phyloP scores from a whole-genome alignment of 2,329 filamentous ascomycete genomes.

The Chaetomiaceae sp. region DNA sequence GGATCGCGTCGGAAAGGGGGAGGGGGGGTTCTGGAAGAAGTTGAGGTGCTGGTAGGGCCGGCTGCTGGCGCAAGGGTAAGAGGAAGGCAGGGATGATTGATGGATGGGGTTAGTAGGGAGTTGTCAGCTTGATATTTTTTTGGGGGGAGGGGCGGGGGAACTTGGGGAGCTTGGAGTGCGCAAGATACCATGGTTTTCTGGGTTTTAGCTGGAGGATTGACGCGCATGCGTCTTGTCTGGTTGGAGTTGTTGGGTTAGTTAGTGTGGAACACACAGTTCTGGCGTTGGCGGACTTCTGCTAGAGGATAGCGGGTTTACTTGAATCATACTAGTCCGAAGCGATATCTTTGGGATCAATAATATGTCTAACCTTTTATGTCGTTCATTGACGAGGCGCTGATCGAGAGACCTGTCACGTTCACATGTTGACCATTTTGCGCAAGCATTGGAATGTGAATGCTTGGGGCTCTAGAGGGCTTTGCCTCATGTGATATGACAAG shows the following conservation, averaged over 20 bases:
- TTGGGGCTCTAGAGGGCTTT: too few species aligned
- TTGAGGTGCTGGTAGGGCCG: constrained; percentile 50
- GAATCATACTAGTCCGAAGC: not conserved
- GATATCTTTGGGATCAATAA: too few species aligned
- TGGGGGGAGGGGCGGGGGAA: not conserved
- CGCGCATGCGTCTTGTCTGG: not conserved
- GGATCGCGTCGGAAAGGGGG: constrained; percentile 39
- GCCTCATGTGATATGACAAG: too few species aligned
- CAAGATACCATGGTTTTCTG: constrained; percentile 4
- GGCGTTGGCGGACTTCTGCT: not conserved
- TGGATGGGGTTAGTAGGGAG: not conserved
- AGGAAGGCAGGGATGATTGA: not conserved
- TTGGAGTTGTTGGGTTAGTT: not conserved
- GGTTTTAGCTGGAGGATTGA: not conserved
- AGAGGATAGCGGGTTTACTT: not conserved
- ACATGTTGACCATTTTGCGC: too few species aligned
- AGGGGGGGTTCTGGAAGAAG: constrained; percentile 51
- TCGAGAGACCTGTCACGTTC: too few species aligned
- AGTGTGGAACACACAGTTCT: not conserved
- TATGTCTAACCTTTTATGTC: too few species aligned
- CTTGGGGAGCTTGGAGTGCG: not conserved
- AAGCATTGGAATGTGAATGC: too few species aligned
- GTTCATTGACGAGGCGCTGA: too few species aligned
- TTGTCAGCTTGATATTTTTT: not conserved
- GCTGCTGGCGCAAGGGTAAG: not conserved